Percentiles rank a stretch among this genome's conserved stretches.
These are phyloP conservation scores for Diplodia scrobiculata DNA, from an alignment of 2,329 filamentous ascomycete species.

Conservation along the genomic window DNA sequence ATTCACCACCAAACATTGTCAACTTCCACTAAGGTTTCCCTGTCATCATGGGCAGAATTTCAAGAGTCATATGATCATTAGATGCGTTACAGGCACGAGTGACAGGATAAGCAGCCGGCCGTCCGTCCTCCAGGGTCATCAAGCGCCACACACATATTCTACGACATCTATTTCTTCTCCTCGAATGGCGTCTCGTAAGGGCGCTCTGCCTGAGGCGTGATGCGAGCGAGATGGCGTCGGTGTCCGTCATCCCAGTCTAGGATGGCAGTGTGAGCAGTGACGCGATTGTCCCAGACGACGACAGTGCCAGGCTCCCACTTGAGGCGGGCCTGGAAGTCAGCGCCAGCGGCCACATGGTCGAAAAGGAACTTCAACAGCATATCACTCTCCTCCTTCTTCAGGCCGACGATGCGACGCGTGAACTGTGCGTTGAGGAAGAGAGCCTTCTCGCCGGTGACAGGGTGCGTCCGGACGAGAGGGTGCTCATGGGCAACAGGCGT, in stretches of 20 bases:
- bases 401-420: slow-evolving; percentile 76
- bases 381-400: slow-evolving; percentile 86
- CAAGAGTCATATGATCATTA: slow-evolving; percentile 6
- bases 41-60: not conserved
- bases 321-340: slow-evolving; percentile 72
- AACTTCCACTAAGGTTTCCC: not conserved
- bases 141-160: too few species aligned
- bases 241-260: slow-evolving; percentile 81
- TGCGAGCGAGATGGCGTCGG: slow-evolving; percentile 75
- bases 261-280: slow-evolving; percentile 76
- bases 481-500: slow-evolving; percentile 75
- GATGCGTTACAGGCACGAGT: not conserved
- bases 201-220: slow-evolving; percentile 79
- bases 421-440: slow-evolving; percentile 84
- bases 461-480: slow-evolving; percentile 78
- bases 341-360: slow-evolving; percentile 70
- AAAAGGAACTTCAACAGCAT: slow-evolving; percentile 74
- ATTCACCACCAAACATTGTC: not conserved
- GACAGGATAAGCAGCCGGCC: not conserved
- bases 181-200: slow-evolving; percentile 67
- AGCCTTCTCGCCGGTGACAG: slow-evolving; percentile 77
- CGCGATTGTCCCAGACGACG: slow-evolving; percentile 83
- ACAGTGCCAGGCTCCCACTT: slow-evolving; percentile 80
- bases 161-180: slow-evolving; percentile 30
- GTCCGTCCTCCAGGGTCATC: not conserved